Percentiles rank a stretch among this genome's conserved stretches.
These are phyloP conservation scores for Plasmodium cynomolgi DNA, from an alignment of 169 alveolate genomes.

Conservation along the genomic window DNA sequence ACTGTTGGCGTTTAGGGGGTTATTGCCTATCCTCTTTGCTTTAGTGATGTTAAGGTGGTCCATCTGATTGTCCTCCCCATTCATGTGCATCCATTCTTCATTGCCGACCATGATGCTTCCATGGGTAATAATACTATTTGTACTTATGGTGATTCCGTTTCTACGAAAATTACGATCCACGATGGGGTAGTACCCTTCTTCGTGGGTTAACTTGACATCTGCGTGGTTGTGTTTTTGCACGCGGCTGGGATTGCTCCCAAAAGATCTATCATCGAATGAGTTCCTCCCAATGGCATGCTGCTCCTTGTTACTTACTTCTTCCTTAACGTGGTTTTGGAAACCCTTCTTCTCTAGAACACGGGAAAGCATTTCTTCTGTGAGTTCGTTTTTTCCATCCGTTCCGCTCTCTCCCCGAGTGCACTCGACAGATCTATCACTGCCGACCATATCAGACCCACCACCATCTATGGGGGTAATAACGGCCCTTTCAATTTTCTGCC, in stretches of 20 bases:
- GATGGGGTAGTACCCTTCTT: neutral
- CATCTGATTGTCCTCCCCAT: neutral
- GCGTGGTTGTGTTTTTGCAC: neutral
- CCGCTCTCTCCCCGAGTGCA: neutral
- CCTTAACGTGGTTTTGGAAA: neutral
- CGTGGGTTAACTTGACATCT: neutral
- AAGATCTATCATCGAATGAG: neutral
- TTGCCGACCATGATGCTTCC: neutral
- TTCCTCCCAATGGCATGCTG: neutral
- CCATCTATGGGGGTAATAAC: neutral
- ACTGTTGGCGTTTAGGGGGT: neutral
- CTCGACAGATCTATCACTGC: neutral
- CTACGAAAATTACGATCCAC: neutral
- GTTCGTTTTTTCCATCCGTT: neutral
- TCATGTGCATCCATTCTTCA: neutral
- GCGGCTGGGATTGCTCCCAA: neutral
- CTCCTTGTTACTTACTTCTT: neutral
- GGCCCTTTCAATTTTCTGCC: neutral
- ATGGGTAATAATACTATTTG: neutral
- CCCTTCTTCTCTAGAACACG: neutral
- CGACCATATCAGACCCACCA: neutral
- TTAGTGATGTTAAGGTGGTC: neutral
- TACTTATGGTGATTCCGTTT: neutral
- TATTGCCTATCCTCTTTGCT: neutral
- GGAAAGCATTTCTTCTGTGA: neutral